Base-by-base conservation (phyloP, 192 early-diverging fungal genomes). In the Mortierella alpina region DNA sequence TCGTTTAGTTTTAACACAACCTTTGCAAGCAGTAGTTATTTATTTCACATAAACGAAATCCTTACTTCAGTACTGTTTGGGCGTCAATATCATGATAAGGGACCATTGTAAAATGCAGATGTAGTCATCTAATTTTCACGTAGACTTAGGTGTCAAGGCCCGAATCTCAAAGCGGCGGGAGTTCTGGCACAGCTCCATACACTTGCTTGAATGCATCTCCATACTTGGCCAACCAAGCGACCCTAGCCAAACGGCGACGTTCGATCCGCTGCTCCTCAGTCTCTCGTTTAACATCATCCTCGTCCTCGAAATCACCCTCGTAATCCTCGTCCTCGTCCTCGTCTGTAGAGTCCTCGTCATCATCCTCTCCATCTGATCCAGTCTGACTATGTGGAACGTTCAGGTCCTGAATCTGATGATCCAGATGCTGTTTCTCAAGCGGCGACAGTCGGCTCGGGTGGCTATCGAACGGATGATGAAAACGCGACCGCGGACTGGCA, bases 151-250 rank as follows among this genome's bases (percentile, higher is more conserved):
- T 31, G 3, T 31, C 31, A 31, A 31, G 3, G 31, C 31, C 31
- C 31, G 31, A 31, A 31, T 31, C 31, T 62, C 54, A 80, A 20
- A 80, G 67, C 5, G 77, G 77, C 7, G 77, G 77, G 7, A 80
- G 61, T 46, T 80, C 77, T 8, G 77, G 70, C 3, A 72, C 70
- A 13, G 70, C 70, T 5, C 77, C 70, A 64, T 80, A 80, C 18
- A 80, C 77, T 41, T 80, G 70, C 46, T 68, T 80, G 48, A 80
- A 80, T 5, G 70, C 77, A 31, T 72, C 77, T 1, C 77, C 77
- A 51, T 80, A 80, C 48, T 72, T 80, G 48, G 77, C 70, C 56
- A 80, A 54, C 77, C 77, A 80, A 0, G 77, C 70, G 41, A 64
- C 66, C 8, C 77, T 59, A 0, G 65, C 77, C 23, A 68, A 46